Percentiles rank a stretch among this genome's conserved stretches.
phyloP scores from a whole-genome alignment of 2,329 filamentous ascomycete species.

The Aspergillus sojae region DNA sequence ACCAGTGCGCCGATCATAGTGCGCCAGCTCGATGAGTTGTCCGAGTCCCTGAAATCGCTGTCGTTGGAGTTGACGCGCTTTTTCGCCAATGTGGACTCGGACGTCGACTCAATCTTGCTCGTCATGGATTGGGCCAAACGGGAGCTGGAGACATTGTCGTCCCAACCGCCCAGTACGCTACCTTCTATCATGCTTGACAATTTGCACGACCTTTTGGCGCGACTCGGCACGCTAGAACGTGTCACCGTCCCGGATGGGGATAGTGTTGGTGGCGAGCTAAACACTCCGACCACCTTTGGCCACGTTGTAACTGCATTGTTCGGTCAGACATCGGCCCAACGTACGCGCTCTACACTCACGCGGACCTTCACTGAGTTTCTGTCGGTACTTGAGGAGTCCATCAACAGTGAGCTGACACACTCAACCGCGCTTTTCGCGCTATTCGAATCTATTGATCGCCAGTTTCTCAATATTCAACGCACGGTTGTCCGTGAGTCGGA shows the following conservation, averaged over 20 bases:
- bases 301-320: constrained; percentile 71
- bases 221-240: constrained; percentile 47
- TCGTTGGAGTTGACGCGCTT: constrained; percentile 87
- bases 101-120: constrained; percentile 88
- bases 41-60: constrained; percentile 80
- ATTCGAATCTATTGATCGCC: constrained; percentile 89
- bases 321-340: constrained; percentile 77
- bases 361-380: constrained; percentile 89
- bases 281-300: constrained; percentile 68
- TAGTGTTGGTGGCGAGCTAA: constrained; percentile 25
- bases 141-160: constrained; percentile 72
- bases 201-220: constrained; percentile 74
- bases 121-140: constrained; percentile 96
- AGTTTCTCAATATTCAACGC: constrained; percentile 85
- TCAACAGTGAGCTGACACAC: constrained; percentile 80
- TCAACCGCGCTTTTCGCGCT: constrained; percentile 79
- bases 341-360: constrained; percentile 77
- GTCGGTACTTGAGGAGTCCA: constrained; percentile 82
- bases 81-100: constrained; percentile 89
- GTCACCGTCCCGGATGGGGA: constrained; percentile 33
- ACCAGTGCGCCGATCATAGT: constrained; percentile 86
- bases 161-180: constrained; percentile 63
- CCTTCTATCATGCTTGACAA: constrained; percentile 77
- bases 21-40: constrained; percentile 79
- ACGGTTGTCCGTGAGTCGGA: constrained; percentile 82